phyloP scores from a whole-genome alignment of 139 green algal species.

The Pseudopediastrum boryanum region DNA sequence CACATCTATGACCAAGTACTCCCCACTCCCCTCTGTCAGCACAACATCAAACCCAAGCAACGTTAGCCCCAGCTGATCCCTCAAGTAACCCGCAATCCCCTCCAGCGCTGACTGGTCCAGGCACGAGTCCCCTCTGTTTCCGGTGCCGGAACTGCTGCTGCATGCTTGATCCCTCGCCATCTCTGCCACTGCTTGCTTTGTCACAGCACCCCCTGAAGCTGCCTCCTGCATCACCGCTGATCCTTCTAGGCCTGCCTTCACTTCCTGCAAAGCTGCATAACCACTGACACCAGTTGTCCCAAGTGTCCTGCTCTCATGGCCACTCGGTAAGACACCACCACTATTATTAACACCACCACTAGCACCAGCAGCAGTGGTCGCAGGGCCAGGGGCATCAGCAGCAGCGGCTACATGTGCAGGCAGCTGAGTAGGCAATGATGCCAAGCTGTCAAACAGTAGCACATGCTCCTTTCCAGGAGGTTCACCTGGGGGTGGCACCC shows the following conservation, averaged over 20 bases:
- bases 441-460: slow-evolving; percentile 71
- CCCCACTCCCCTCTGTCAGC: slow-evolving; percentile 17
- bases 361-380: too few species aligned
- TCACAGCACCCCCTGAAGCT: background rate
- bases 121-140: background rate
- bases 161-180: background rate
- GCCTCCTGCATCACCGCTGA: background rate
- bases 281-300: too few species aligned
- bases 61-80: slow-evolving; percentile 55
- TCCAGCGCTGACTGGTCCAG: slow-evolving; percentile 42
- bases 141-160: slow-evolving; percentile 8
- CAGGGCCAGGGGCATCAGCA: too few species aligned
- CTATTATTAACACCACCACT: too few species aligned
- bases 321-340: too few species aligned
- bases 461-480: slow-evolving; percentile 13
- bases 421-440: slow-evolving; percentile 60
- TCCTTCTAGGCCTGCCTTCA: background rate
- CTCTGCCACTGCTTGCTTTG: background rate
- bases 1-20: slow-evolving; percentile 51
- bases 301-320: too few species aligned
- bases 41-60: slow-evolving; percentile 82
- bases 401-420: background rate
- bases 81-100: slow-evolving; percentile 45
- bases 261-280: background rate
- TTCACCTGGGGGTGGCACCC: background rate